Evolutionary conservation across 2,329 filamentous ascomycete species (phyloP), one percentile per base, ranked within the genome.

Genomic region (Ophiostoma ips): DNA sequence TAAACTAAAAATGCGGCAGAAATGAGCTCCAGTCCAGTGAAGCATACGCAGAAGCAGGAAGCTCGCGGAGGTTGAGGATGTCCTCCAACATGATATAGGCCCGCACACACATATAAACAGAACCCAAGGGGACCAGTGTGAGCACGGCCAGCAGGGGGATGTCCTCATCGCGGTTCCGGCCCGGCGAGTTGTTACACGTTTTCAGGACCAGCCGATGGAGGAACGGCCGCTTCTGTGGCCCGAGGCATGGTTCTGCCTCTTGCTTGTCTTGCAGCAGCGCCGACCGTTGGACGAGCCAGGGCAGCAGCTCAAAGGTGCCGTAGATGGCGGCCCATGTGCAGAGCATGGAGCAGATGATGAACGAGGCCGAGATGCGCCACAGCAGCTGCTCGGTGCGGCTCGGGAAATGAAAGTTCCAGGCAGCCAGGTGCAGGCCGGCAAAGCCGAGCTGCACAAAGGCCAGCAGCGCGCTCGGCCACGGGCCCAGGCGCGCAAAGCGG

Each of bases 371-470:
- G 9, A 13, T 12, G n/a, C 21, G 34, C 35, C 34, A 38, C 4
- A 38, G 6, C 13, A 38, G 21, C 3, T 34, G 46, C 36, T 48
- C 46, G 2, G 37, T 33, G 24, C 18, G 10, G 24, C n/a, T 48
- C 1, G 46, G 46, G 28, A 48, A 48, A 35, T 48, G 46, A 16
- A 48, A 48, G n/a, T 33, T 18, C 46, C 46, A 48, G 6, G 46
- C 46, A 5, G 46, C 8, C 33, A 48, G 31, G 28, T 48, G 46
- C 8, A 48, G 31, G 11, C 35, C 46, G 4, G 46, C 46, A 13
- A 48, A 48, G 35, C 24, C 15, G 46, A 48, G 46, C n/a, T 48
- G 46, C 28, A 48, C 46, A 48, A 33, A 48, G 15, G 46, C 46
- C n/a, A 40, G 28, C 2, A 30, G 16, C 5, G 13, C 7, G 13